These are phyloP conservation scores for Cryomyces minteri DNA, from an alignment of 495 filamentous ascomycete genomes.

Conservation along the genomic window DNA sequence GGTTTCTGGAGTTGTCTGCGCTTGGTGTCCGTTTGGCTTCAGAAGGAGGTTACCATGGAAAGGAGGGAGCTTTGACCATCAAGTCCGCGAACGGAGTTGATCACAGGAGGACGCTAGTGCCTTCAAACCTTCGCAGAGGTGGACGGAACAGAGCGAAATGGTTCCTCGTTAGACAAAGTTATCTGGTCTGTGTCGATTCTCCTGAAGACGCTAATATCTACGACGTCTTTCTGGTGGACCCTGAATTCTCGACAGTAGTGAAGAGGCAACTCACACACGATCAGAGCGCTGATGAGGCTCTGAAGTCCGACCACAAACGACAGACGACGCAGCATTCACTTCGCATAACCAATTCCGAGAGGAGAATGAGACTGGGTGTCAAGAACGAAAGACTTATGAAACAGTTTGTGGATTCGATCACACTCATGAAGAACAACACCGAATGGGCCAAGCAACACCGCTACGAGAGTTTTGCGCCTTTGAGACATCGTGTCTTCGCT, in stretches of 20 bases:
- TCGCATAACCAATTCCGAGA: slow-evolving; percentile 68
- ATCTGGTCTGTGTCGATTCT: slow-evolving; percentile 92
- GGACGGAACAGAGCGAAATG: slow-evolving; percentile 79
- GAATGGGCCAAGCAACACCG: slow-evolving; percentile 69
- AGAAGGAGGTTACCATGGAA: slow-evolving; percentile 92
- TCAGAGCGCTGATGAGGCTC: slow-evolving; percentile 21
- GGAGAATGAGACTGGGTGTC: slow-evolving; percentile 78
- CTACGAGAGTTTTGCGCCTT: slow-evolving; percentile 86
- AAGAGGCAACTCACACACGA: slow-evolving; percentile 38
- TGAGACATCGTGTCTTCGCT: slow-evolving; percentile 70
- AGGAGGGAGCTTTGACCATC: slow-evolving; percentile 87
- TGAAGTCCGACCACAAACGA: slow-evolving; percentile 28
- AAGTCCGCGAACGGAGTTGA: slow-evolving; percentile 82
- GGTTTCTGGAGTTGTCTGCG: slow-evolving; percentile 88
- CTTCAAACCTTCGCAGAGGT: slow-evolving; percentile 39
- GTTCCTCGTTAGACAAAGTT: slow-evolving; percentile 96
- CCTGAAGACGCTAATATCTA: slow-evolving; percentile 98
- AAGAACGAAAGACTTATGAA: slow-evolving; percentile 74
- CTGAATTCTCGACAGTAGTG: slow-evolving; percentile 59
- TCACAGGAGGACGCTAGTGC: slow-evolving; percentile 63
- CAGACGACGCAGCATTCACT: slow-evolving; percentile 51
- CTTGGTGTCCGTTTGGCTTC: slow-evolving; percentile 88
- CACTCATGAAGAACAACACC: slow-evolving; percentile 62
- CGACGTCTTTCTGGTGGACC: slow-evolving; percentile 89
- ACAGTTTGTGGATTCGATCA: slow-evolving; percentile 87